These are phyloP conservation scores for Skeletonema potamos DNA, from an alignment of 108 stramenopile genomes.

Conservation along the genomic window DNA sequence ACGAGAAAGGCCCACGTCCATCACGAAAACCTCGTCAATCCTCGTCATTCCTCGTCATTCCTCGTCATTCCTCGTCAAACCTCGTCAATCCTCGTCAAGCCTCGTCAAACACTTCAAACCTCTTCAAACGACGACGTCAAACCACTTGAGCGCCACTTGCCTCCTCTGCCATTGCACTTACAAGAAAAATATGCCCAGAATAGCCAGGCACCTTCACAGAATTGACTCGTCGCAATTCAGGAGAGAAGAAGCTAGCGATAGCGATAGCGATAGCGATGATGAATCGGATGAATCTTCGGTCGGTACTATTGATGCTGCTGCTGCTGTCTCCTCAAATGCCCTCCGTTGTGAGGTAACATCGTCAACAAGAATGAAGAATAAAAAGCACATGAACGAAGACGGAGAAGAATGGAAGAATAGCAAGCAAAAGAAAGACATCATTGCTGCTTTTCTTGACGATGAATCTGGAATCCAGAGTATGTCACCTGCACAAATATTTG, in stretches of 20 bases:
- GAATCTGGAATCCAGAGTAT: not conserved
- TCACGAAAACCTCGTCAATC: no score
- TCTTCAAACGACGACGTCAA: no score
- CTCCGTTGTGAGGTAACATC: not conserved
- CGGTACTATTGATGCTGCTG: not conserved
- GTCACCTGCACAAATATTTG: no score
- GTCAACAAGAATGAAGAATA: not conserved
- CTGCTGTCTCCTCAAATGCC: not conserved
- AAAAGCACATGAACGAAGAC: not conserved
- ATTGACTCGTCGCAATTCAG: not conserved
- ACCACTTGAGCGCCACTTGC: no score
- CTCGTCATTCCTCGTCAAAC: no score
- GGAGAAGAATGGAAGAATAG: not conserved
- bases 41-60: no score
- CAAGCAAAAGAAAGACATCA: not conserved
- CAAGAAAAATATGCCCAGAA: no score
- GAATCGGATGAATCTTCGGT: not conserved
- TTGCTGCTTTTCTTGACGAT: not conserved
- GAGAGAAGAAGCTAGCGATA: not conserved
- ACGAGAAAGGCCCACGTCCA: no score
- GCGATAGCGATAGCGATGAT: not conserved
- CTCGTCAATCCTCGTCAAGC: no score
- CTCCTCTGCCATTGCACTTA: no score
- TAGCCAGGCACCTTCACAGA: no score
- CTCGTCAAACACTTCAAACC: no score